Base-by-base conservation (phyloP, 1,284 basidiomycete species). In the Cutaneotrichosporon cavernicola region DNA sequence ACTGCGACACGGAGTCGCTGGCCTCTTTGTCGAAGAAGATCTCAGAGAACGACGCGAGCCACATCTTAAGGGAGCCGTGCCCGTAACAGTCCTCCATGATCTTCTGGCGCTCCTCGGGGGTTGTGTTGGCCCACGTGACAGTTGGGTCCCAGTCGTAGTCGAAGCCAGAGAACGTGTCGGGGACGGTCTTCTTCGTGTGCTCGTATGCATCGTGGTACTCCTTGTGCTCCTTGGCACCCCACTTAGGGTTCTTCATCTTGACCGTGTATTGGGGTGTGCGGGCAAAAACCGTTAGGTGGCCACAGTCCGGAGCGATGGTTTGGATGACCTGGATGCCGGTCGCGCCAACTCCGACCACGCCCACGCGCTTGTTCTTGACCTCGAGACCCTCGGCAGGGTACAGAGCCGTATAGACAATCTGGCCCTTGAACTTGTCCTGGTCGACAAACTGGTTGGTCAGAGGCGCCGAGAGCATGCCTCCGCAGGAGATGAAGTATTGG, bases 261-360 rank as follows among this genome's bases (percentile, higher is more conserved):
- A 64, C 31, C 6, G 56, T 56, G 57, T 66, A 66, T 31, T 63
- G 62, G 26, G 65, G 65, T 3, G 65, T 66, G 30, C 65, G 65
- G 0, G 62, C 62, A n/a, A 66, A 66, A 13, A 66, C 62, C 7
- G 62, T 66, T 30, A 66, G 43, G 6, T 64, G 31, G 21, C 40
- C 60, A 36, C 51, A 55, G 10, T 63, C 51, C 2, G 59, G 46
- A 1, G 65, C 62, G 31, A 56, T 52, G 13, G 51, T 9, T 60
- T 69, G 67, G 59, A 67, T 58, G 21, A 68, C 62, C 38, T 58
- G 59, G 64, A 59, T 64, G 38, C 65, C 50, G n/a, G 63, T 55
- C 21, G 65, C 66, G 56, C 56, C 62, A 47, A 47, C 22, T 36
- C 65, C 59, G 22, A 67, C 30, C 46, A 66, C 50, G 26, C 51